Evolutionary conservation across 2,329 filamentous ascomycete genomes (phyloP), one percentile per base, ranked within the genome.

Genomic region (Leptographium lundbergii): DNA sequence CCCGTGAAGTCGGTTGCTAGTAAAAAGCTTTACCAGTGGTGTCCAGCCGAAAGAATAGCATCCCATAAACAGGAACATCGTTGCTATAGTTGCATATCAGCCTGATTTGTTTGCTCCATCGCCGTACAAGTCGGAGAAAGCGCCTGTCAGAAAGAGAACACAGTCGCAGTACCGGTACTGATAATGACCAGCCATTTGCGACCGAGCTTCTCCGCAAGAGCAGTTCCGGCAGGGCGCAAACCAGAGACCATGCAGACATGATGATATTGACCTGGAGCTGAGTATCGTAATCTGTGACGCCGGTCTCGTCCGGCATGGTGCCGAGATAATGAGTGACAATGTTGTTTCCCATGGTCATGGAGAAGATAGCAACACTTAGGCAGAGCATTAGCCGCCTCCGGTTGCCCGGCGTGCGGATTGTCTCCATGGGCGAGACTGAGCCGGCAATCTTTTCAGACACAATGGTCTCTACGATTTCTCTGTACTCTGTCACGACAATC

Each of bases 261-360:
- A 54, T 54, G 22, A 54, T 54, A 25, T 54, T 54, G 24, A 54
- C 36, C 34, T 54, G n/a, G 11, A 54, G 53, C 53, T 54, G 53
- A 5, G 53, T 54, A 25, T 17, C 6, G 32, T 34, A 39, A 22
- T 54, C n/a, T 6, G 61, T 59, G 42, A 62, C 61, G 42, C 61
- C 61, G 14, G 48, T 48, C 6, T 50, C 45, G 14, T 34, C 24
- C 9, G 62, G 25, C 39, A 59, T 59, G n/a, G 17, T 27, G 22
- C 59, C 57, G 25, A 61, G 55, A 14, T 56, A 62, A 5, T 52
- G 61, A 62, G 34, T 66, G 58, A 60, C 57, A 17, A 62, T 62
- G 39, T 52, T 60, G 57, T 57, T 61, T n/a, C 60, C 58, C 36
- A 42, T 36, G 4, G 42, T n/a, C 53, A 32, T n/a, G 24, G 24